Evolutionary conservation across 2,329 filamentous ascomycete species (phyloP), one percentile per base, ranked within the genome.

Genomic region (Ascochyta lentis): DNA sequence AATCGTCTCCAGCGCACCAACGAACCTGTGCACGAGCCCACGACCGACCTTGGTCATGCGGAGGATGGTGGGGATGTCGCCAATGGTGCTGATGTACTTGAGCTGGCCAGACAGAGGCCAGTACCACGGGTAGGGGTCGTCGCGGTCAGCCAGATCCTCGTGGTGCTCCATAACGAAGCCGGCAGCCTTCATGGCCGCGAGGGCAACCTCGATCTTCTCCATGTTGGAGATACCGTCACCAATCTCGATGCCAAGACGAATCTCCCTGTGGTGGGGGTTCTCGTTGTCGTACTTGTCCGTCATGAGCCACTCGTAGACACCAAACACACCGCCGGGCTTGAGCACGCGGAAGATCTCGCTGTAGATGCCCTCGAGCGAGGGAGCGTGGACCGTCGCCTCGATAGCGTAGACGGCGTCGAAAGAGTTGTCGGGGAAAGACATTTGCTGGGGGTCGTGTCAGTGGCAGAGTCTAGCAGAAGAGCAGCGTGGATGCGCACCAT

Each of bases 221-320:
- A 99, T 97, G 82, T 97, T 97, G 70, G 92, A 92, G 76, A 99
- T 98, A 66, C 95, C 95, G 72, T 98, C 89, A 70, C 95, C 95
- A 74, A 92, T 88, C 82, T 99, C 95, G 64, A 99, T 99, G 62
- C 90, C 93, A 16, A 97, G 87, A 62, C 95, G 91, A 72, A 98
- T 95, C 75, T 91, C 86, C 65, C 92, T 90, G 81, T 98, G 95
- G 70, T 87, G 83, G 1, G 91, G 77, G 83, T 97, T 92, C 58
- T 89, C 83, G 75, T 96, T 94, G 80, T 98, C 90, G 79, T 97
- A 99, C 23, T 88, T 81, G 61, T 97, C 93, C 6, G 93, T 98
- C 95, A 99, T 98, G 72, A 98, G 83, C 95, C 95, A 98, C 79
- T 99, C 95, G 80, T 98, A 99, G 48, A 98, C 94, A 73, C 94